A percentile compares a stretch with the other conserved stretches of the same genome.
phyloP scores from a whole-genome alignment of 192 early-diverging fungal genomes.

The Glomus cerebriforme region DNA sequence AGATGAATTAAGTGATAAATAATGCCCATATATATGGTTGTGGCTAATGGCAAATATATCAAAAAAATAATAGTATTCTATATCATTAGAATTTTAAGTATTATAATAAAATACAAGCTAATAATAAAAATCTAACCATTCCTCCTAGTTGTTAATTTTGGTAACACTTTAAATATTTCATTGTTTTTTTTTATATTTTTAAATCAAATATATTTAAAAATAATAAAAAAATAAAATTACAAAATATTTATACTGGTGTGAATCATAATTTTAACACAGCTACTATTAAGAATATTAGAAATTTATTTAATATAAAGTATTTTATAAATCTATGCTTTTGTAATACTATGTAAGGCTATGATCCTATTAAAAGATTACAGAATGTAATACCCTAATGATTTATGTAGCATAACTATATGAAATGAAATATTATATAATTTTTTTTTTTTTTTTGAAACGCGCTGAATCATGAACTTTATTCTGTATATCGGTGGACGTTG shows the following conservation, averaged over 20 bases:
- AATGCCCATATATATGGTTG: constrained; percentile 42
- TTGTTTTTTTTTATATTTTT: constrained; percentile 35
- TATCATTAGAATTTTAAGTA: constrained; percentile 29
- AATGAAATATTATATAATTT: too few relatives aligned
- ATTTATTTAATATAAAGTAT: too few relatives aligned
- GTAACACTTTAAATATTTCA: constrained; percentile 43
- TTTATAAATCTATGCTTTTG: too few relatives aligned
- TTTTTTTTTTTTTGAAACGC: too few relatives aligned
- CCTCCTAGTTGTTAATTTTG: constrained; percentile 38
- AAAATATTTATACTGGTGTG: constrained; percentile 9
- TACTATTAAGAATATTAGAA: not conserved
- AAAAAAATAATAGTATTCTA: constrained; percentile 28
- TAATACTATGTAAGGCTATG: too few relatives aligned
- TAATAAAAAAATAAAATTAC: not conserved
- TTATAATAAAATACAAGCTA: constrained; percentile 26
- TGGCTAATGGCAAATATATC: constrained; percentile 36
- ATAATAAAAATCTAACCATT: constrained; percentile 35
- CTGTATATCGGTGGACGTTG: too few relatives aligned
- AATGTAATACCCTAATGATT: too few relatives aligned
- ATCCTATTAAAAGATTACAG: too few relatives aligned
- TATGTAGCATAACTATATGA: too few relatives aligned
- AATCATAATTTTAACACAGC: not conserved
- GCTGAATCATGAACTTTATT: too few relatives aligned
- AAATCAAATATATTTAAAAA: constrained; percentile 28
- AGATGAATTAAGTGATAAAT: not conserved